Base-by-base conservation (phyloP, 768 basidiomycete species). In the Tricholoma bakamatsutake region DNA sequence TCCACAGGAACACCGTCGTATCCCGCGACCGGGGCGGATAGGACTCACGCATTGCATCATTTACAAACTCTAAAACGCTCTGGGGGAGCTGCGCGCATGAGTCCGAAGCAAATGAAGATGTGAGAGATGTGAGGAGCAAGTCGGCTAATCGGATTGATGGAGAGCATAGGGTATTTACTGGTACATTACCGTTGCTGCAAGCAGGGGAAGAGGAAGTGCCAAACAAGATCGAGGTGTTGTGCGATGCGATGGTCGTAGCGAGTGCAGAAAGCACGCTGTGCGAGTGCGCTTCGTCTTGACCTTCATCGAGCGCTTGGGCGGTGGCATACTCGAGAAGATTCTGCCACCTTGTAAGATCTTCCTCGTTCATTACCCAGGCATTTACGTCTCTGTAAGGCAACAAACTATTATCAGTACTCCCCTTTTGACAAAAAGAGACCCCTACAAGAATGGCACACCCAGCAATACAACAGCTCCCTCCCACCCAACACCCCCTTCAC, bases 11-110 rank as follows among this genome's bases (percentile, higher is more conserved):
- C 35, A 76, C 75, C 51, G 79, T 74, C 63, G 77, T 74, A 61
- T 81, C 78, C 47, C 73, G 71, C 4, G 79, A 74, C 17, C 78
- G 77, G 0, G 88, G 86, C 0, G 89, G 89, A 68, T 92, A 92
- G 8, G 79, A 78, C 8, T 79, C 74, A 18, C 72, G 69, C 55
- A 91, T 72, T 0, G 81, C 81, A 42, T 81, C 79, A 57, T 84
- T 82, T 52, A 83, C 73, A 53, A 88, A 79, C 45, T 82, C 79
- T 28, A 89, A 66, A 13, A 90, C 63, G 21, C 69, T 64, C 12
- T 70, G 67, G 2, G 89, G 87, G 1, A 86, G 65, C 24, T 78
- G 76, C 35, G 76, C 69, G 30, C 46, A 31, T 17, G 46, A 48
- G 7, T 30, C 30, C 3, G 82, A 80, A 4, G 70, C 61, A 55